Base-by-base conservation (phyloP, 176 grass and related monocot species). In the Aegilops longissima region DNA sequence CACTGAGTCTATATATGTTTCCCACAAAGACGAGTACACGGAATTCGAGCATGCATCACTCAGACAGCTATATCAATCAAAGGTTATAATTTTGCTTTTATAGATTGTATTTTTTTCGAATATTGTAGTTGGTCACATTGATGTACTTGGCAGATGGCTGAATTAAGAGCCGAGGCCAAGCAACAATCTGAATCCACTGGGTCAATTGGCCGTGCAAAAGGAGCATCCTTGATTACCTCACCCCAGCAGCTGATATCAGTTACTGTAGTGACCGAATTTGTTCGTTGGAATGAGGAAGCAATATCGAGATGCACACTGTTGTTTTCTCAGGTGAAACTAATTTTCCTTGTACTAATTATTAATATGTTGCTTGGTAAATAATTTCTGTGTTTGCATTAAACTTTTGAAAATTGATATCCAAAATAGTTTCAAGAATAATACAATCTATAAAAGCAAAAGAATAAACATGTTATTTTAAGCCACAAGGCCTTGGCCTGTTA, bases 21-120 rank as follows among this genome's bases (percentile, higher is more conserved):
- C 87, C 6, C 97, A 99, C 82, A 99, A 99, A 86, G 94, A 99
- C 3, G 92, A 96, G 76, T 99, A 96, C 92, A 91, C 85, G 13
- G 97, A 99, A 91, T 93, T 93, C 87, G 97, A 99, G 83, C 97
- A 96, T 76, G 94, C 97, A 42, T 99, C 97, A 80, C 90, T 99
- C 70, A 88, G 88, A 51, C 97, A 94, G 67, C 90, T 93, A 58
- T 94, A 93, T 90, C 81, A 93, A 83, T 88, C 92, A 79, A 99
- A 99, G 97, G 97, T 98, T 80, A 79, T 69, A 70, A 52, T 61
- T 87, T 77, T 79, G 14, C 18, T 16, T 78, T 62, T 94, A 12
- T 83, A 83, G 12, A 78, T 82, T 82, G 36, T 33, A 68, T 70
- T 61, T 40, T 56, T 76, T 86, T 70, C 11, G 82, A 64, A 38